Percentiles rank a stretch among this genome's conserved stretches.
Evolutionary conservation across 2,329 filamentous ascomycete species (phyloP).

Genomic region (Hypoxylon sp.): DNA sequence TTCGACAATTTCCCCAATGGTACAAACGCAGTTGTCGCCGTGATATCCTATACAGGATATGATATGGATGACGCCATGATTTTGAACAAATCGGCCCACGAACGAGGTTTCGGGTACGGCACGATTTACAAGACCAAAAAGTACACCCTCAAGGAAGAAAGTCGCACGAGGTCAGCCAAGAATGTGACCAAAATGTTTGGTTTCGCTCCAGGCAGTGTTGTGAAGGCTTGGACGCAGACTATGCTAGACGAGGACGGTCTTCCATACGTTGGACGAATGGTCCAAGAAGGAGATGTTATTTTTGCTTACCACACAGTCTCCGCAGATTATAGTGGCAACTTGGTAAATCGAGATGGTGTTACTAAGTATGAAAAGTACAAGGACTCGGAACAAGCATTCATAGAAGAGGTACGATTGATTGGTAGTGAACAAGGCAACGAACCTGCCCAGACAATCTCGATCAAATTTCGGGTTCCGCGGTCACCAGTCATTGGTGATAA

Average conservation of each 20-base stretch:
- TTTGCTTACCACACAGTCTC: constrained; percentile 92
- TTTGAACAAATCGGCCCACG: constrained; percentile 95
- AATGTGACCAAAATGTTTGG: constrained; percentile 88
- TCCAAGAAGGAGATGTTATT: constrained; percentile 86
- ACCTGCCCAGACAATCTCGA: constrained; percentile 87
- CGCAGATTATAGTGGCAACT: constrained; percentile 81
- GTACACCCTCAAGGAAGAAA: constrained; percentile 86
- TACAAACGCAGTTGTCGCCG: constrained; percentile 93
- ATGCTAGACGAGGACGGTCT: constrained; percentile 90
- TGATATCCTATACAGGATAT: constrained; percentile 98
- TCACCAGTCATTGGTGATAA: constrained; percentile 97
- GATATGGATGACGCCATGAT: constrained; percentile 99
- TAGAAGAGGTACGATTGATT: constrained; percentile 93
- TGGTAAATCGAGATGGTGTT: constrained; percentile 86
- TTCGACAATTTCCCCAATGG: constrained; percentile 99
- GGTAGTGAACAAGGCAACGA: constrained; percentile 87
- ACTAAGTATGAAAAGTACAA: constrained; percentile 96
- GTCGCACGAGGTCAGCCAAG: constrained; percentile 74
- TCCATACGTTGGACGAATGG: constrained; percentile 81
- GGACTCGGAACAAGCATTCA: constrained; percentile 86
- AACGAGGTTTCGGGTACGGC: constrained; percentile 94
- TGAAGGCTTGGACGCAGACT: constrained; percentile 78
- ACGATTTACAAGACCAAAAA: constrained; percentile 99
- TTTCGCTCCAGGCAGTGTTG: constrained; percentile 82
- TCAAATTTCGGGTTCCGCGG: constrained; percentile 93